Conservation (phyloP, 2,329 filamentous ascomycete genomes). For the Aulographum hederae region DNA sequence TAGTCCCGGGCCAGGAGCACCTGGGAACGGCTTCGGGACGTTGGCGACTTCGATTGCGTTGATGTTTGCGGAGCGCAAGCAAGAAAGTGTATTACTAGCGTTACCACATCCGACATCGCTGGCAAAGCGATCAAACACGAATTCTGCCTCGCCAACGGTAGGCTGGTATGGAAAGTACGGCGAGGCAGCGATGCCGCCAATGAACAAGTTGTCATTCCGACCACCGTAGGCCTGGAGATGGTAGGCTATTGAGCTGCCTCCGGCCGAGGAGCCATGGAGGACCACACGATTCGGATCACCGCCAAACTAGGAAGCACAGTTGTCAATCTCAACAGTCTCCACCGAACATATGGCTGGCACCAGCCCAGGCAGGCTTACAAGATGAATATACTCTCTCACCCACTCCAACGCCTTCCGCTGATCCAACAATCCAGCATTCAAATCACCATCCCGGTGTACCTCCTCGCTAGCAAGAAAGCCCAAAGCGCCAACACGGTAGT, state of each 20-base stretch:
- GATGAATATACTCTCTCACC: conserved; percentile 1
- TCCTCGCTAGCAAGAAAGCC: conserved; percentile 28
- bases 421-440: conserved; percentile 27
- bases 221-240: conserved; percentile 47
- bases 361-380: conserved; percentile 10
- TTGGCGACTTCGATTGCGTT: no score
- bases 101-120: conserved; percentile 25
- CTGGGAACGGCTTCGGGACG: not conserved
- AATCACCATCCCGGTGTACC: conserved; percentile 15
- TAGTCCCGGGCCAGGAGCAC: conserved; percentile 14
- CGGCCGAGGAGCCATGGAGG: conserved; percentile 49
- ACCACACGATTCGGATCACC: conserved; percentile 47
- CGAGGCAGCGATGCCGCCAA: conserved; percentile 18
- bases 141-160: not conserved
- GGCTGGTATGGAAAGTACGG: not conserved
- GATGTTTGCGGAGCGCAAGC: conserved; percentile 26
- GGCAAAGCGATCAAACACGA: conserved; percentile 11
- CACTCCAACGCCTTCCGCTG: conserved; percentile 17
- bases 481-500: conserved; percentile 30
- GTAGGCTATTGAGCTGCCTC: conserved; percentile 50
- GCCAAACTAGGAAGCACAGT: conserved; percentile 17
- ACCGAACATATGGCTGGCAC: no score
- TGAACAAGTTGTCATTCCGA: conserved; percentile 29
- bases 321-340: no score
- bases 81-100: conserved; percentile 22